Evolutionary conservation across 2,329 filamentous ascomycete species (phyloP), one percentile per base, ranked within the genome.

Genomic region (Moelleriella libera): DNA sequence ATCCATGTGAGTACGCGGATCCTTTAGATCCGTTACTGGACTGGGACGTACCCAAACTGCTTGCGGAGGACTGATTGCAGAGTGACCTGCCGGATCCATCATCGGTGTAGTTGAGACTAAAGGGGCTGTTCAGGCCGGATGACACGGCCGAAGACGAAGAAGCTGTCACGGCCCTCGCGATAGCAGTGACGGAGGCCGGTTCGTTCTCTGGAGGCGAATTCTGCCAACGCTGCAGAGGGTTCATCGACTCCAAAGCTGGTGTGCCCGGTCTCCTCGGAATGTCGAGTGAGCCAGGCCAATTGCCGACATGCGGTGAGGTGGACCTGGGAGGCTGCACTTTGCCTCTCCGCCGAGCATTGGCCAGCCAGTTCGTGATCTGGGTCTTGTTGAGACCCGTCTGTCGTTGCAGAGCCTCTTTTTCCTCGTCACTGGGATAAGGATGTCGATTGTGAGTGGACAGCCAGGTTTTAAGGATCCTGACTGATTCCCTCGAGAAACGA

Each of bases 311-410:
- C 1, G 87, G 85, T 5, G 86, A 89, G 14, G 75, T 78, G 31
- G 78, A 80, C 52, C 82, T 74, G 44, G 78, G 79, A 2, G 77
- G 71, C 44, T 81, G 78, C 47, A 84, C 80, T 67, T 94, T 95
- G 56, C 85, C 82, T 52, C 88, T 76, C 48, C 88, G 79, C 42
- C 88, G 80, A 49, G 88, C 88, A 63, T 95, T 95, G 50, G 88
- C 88, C 44, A 95, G 78, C 88, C 88, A 95, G 61, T 94, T 94
- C 9, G 82, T 83, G 55, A 95, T 90, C 59, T 96, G 89, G 11
- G 75, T 83, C 57, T 86, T 80, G 61, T 80, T 88, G 41, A 96
- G 71, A 6, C 88, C 87, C 1, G 88, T 95, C 55, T 84, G 76
- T 44, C 76, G 74, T 63, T 88, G 83, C 30, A 96, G 70, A 51